phyloP scores from a whole-genome alignment of 176 grass and related monocot genomes.

The Oryza officinalis region DNA sequence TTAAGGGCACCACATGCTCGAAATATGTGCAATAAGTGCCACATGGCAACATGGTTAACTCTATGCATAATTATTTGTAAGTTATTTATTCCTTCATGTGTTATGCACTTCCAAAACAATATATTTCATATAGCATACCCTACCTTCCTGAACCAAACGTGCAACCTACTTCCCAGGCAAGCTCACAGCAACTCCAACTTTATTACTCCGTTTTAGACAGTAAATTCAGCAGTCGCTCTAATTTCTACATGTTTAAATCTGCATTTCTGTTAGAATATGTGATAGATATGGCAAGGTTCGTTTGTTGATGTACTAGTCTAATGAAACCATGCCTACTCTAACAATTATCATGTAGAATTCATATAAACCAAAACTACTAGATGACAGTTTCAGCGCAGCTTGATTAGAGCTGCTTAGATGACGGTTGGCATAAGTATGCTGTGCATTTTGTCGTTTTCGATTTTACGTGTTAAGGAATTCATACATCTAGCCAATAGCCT shows the following conservation, averaged over 20 bases:
- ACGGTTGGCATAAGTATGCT: not conserved
- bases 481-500: not conserved
- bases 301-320: not conserved
- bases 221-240: not conserved
- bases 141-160: not conserved
- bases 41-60: not conserved
- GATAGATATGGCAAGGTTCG: not conserved
- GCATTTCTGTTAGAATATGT: not conserved
- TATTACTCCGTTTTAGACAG: not conserved
- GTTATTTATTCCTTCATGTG: constrained; percentile 15
- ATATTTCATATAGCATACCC: not conserved
- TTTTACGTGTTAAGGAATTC: not conserved
- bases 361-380: not conserved
- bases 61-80: not conserved
- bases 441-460: constrained; percentile 5
- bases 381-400: not conserved
- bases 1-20: not conserved
- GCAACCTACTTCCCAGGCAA: not conserved
- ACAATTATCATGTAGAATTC: not conserved
- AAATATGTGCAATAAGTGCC: not conserved
- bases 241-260: not conserved
- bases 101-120: not conserved
- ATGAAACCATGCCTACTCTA: not conserved
- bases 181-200: not conserved
- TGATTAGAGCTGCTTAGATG: not conserved